Evolutionary conservation across 2,329 filamentous ascomycete genomes (phyloP).

Genomic region (Penicillium oxalicum): DNA sequence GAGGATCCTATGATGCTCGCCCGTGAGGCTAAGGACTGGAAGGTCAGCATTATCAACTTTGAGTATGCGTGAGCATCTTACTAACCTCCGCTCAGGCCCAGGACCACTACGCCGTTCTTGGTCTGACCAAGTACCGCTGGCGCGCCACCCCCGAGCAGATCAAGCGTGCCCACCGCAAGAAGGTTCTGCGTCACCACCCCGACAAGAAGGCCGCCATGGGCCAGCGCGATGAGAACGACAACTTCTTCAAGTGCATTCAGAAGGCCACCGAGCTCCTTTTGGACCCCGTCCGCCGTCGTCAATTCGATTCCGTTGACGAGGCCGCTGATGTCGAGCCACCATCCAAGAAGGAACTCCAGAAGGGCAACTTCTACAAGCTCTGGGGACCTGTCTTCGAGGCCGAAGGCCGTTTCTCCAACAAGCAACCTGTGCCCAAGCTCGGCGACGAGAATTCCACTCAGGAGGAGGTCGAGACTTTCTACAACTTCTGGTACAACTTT

Average conservation of each 20-base stretch:
- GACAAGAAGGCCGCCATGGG: conserved; percentile 97
- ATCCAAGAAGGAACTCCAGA: conserved; percentile 79
- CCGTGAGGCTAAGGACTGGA: conserved; percentile 98
- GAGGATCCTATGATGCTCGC: conserved; percentile 90
- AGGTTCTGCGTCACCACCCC: conserved; percentile 97
- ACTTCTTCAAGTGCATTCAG: conserved; percentile 99
- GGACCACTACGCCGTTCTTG: conserved; percentile 97
- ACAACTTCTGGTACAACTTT: conserved; percentile 99
- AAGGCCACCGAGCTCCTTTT: conserved; percentile 91
- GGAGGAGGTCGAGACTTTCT: conserved; percentile 89
- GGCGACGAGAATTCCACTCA: conserved; percentile 78
- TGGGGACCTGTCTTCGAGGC: conserved; percentile 87
- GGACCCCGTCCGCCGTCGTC: conserved; percentile 84
- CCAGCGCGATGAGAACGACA: conserved; percentile 76
- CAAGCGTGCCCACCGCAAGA: conserved; percentile 98
- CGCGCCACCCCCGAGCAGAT: conserved; percentile 96
- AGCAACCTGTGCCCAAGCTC: conserved; percentile 78
- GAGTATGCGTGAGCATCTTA: neutral
- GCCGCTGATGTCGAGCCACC: conserved; percentile 87
- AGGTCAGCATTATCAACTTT: conserved; percentile 53
- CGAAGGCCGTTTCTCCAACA: conserved; percentile 88
- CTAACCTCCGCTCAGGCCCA: conserved; percentile 56
- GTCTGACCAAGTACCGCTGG: conserved; percentile 84
- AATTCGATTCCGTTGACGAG: conserved; percentile 96
- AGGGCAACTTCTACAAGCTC: conserved; percentile 90